Evolutionary conservation across 2,329 filamentous ascomycete species (phyloP), one percentile per base, ranked within the genome.

Genomic region (Exophiala sp.): DNA sequence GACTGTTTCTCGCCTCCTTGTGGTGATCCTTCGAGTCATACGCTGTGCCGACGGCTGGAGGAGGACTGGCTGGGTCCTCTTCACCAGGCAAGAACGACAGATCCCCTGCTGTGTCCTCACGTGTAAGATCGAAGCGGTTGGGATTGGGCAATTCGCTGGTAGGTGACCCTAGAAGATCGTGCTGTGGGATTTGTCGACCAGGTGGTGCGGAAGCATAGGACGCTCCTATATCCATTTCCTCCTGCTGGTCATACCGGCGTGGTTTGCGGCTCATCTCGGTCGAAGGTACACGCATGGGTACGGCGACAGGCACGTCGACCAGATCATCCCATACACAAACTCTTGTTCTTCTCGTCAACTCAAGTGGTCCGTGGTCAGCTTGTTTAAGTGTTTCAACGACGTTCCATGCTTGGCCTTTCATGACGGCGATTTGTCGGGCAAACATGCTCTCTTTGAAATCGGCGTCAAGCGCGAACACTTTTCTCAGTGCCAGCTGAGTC

Each of bases 401-500:
- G 68, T 99, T 99, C 91, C 94, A 99, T 0, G 94, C 94, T 69
- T 99, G 94, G 9, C 94, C 94, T 72, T 99, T 99, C 90, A 99
- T 96, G 55, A 99, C 94, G 1, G 94, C 92, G 58, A 99, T 95
- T 68, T 99, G 94, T 62, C 89, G 85, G n/a, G 90, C 90, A 73
- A 96, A 99, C 94, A 99, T 99, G 72, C 89, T 87, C 74, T 99
- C 94, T 69, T 97, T 90, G 71, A 99, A 99, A 72, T 99, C 94
- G 2, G 87, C 85, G 70, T 99, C 94, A 68, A 95, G 84, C 62
- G 89, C 86, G 69, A 99, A 99, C 42, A 96, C 86, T 58, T 84
- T 82, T 50, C 94, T 88, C 36, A 99, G 77, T 18, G 90, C 88
- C 55, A 89, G 77, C 65, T 95, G 91, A 3, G 94, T 99, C 64